A percentile compares a stretch with the other conserved stretches of the same genome.
These are phyloP conservation scores for Malassezia nana DNA, from an alignment of 1,284 basidiomycete species.

Conservation along the genomic window DNA sequence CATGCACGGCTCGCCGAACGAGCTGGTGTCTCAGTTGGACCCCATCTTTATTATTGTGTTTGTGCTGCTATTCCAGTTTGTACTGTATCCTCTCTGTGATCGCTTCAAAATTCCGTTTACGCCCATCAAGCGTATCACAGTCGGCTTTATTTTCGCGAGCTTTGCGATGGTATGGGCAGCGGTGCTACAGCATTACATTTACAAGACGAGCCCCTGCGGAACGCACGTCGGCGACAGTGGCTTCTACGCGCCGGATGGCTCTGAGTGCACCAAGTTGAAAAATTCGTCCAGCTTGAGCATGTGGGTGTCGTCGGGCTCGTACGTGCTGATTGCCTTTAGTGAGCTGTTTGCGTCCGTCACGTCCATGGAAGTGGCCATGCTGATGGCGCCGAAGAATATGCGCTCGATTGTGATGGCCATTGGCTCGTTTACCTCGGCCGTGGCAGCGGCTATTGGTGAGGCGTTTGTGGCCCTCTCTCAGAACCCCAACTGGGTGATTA, in stretches of 20 bases:
- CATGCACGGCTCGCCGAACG: conserved; percentile 65
- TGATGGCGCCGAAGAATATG: conserved; percentile 53
- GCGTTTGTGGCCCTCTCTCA: conserved; percentile 54
- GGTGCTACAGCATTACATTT: conserved; percentile 56
- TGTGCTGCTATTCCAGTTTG: conserved; percentile 50
- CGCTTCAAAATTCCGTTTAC: conserved; percentile 59
- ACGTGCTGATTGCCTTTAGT: conserved; percentile 51
- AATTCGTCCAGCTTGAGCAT: conserved; percentile 36
- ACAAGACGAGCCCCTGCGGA: conserved; percentile 54
- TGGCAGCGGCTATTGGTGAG: conserved; percentile 53
- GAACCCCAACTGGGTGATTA: conserved; percentile 55
- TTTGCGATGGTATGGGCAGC: conserved; percentile 58
- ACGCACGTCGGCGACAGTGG: conserved; percentile 48
- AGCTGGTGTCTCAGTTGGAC: conserved; percentile 68
- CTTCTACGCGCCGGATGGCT: conserved; percentile 20
- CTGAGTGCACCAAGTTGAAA: conserved; percentile 10
- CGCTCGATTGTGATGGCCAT: conserved; percentile 48
- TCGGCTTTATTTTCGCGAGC: conserved; percentile 57
- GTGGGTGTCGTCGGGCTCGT: conserved; percentile 51
- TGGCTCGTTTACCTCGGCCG: conserved; percentile 62
- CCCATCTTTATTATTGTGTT: conserved; percentile 55
- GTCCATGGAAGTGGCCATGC: conserved; percentile 69
- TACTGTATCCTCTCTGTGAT: conserved; percentile 66
- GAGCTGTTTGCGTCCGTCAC: conserved; percentile 76
- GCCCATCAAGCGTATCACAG: conserved; percentile 56